Evolutionary conservation across 1,284 basidiomycete genomes (phyloP), one percentile per base, ranked within the genome.

Genomic region (Sanghuangporus baumii): DNA sequence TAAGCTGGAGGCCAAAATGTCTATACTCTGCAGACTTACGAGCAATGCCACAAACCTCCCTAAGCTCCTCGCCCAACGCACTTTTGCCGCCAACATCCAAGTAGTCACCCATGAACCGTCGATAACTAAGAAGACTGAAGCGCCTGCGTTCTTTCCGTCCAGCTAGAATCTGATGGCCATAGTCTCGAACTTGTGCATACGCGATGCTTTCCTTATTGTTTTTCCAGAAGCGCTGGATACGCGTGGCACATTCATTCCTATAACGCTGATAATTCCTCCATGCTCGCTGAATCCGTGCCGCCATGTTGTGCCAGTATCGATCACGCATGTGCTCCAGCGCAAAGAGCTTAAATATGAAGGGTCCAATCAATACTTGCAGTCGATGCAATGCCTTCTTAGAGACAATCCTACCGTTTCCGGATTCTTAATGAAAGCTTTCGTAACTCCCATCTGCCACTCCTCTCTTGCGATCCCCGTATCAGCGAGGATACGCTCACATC

Each of bases 301-400:
- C 96, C 96, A 99, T 99, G 73, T 98, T 98, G 76, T 99, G 97
- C 97, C 97, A 99, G 77, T 99, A 99, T 63, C 92, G 87, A 73
- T 99, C 97, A 60, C 96, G 89, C 94, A 99, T 98, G 20, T 94
- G 96, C 78, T 99, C 96, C 60, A 99, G 81, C 20, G 96, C 97
- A 74, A 99, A 99, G 23, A 99, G 85, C 92, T 96, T 67, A 0
- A 57, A 64, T 57, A 58, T 41, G 14, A 57, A 48, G 48, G 23
- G 65, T 12, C 51, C 12, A 8, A 37, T 34, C 47, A 38, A 36
- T 40, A 48, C 11, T 66, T 43, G 62, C 60, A 63, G 23, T 57
- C 38, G 55, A 43, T 31, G 20, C 46, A 16, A 51, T 26, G 26
- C 26, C 26, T 31, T 52, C 14, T 16, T 6, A 43, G 59, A 6